Base-by-base conservation (phyloP, 805 yeast species). In the Sugiyamaella boreocaroliniensis region DNA sequence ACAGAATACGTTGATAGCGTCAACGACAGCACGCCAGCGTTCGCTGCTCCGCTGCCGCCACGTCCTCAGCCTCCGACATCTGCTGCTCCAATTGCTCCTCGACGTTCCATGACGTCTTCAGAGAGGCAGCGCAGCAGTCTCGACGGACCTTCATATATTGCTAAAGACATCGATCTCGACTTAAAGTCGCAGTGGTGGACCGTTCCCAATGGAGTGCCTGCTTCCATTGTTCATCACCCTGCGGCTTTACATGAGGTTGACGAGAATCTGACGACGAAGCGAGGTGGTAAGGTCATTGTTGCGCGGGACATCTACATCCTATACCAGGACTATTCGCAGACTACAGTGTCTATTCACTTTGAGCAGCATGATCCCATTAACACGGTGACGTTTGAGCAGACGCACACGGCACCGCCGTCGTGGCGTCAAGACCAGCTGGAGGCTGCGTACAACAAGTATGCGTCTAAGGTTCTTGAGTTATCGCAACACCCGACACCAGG, bases 281-380 rank as follows among this genome's bases (percentile, higher is more conserved):
- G 96, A 58, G 79, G 80, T 11, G 79, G 79, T 20, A 70, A 80
- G 43, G 68, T 76, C 6, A 56, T 71, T 50, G 68, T 74, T 4
- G 72, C 78, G 56, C 75, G 85, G 50, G 89, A 85, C 57, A 81
- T 85, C 58, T 88, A 87, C 63, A 73, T 89, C 12, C 68, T 89
- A 42, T 83, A 81, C 66, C 81, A 78, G 55, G 95, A 87, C 64
- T 81, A 84, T 58, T 79, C 93, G 1, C 88, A 83, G 59, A 71
- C 82, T 3, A 69, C 78, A 0, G 69, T 88, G 56, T 81, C 82
- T 48, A 69, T 86, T 4, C 73, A 76, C 19, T 88, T 73, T 61
- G 83, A 82, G 41, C 59, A 64, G 14, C 69, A 71, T 12, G 77
- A 81, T 52, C 89, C 93, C 1, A 64, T 76, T 12, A 64, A 73